Base-by-base conservation (phyloP, 2,329 filamentous ascomycete species). In the Curvularia spicifera region DNA sequence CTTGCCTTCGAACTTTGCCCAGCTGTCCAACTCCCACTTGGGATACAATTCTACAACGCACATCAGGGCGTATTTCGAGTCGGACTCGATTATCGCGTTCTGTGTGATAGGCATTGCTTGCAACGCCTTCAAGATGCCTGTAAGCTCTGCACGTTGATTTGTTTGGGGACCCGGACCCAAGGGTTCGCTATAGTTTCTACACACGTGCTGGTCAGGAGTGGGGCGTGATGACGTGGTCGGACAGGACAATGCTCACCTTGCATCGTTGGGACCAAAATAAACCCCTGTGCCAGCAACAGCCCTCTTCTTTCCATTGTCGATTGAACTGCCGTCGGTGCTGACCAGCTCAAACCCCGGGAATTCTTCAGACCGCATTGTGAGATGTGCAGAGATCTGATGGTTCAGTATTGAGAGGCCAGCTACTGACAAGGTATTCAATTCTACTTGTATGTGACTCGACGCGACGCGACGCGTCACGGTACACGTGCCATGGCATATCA, bases 61-160 rank as follows among this genome's bases (percentile, higher is more conserved):
- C 18, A 40, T 12, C 5, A 40, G 20, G 20, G 39, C 6, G 39
- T 40, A 40, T 40, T 5, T 40, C 3, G 39, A 40, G 39, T 40
- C 39, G 9, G 39, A 10, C 22, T 40, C 26, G 18, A 22, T 24
- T 3, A 52, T 26, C 1, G 26, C 26, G 9, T 52, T 26, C 18
- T 44, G 18, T 7, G 9, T 22, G 39, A 1, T n/a, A 4, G 12
- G 28, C 12, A n/a, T 33, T 12, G 6, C 10, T 24, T 13, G 40
- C 22, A n/a, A 52, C 15, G 8, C 10, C 40, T 18, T 52, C 73
- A 89, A 84, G 61, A 97, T 89, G 4, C 91, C 93, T 20, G 89
- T 93, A 59, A 97, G 82, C 79, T 97, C 93, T 12, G 93, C 93
- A 1, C 93, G 89, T 75, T 97, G 91, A 74, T 97, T 97, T 1